Percentiles rank a stretch among this genome's conserved stretches.
Evolutionary conservation across 2,329 filamentous ascomycete species (phyloP).

Genomic region (Raffaelea deltoideospora): DNA sequence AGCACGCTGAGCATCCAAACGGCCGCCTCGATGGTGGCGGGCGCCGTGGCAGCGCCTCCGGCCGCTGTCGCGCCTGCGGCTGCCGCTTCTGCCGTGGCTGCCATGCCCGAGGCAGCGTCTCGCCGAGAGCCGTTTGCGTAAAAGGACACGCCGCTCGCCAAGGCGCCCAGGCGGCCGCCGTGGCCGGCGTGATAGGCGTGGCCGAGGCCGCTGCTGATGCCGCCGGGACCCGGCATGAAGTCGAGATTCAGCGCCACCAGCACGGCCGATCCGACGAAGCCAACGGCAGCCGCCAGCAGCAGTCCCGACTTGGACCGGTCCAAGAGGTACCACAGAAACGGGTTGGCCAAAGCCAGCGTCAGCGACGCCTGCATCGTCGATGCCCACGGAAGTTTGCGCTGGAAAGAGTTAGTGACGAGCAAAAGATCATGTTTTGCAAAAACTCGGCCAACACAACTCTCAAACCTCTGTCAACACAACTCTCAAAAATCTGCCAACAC

Average conservation of each 20-base stretch:
- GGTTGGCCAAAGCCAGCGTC: slow-evolving; percentile 80
- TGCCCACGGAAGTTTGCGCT: slow-evolving; percentile 85
- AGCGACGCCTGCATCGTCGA: slow-evolving; percentile 87
- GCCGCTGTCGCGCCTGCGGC: slow-evolving; percentile 4
- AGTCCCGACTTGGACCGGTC: slow-evolving; percentile 81
- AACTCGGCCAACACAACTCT: too few species aligned
- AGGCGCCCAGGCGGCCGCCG: too few species aligned
- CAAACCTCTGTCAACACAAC: too few species aligned
- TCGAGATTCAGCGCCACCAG: slow-evolving; percentile 64
- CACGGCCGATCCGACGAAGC: slow-evolving; percentile 56
- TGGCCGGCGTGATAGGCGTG: slow-evolving; percentile 4
- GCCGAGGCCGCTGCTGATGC: slow-evolving; percentile 10
- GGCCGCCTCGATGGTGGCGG: slow-evolving; percentile 51
- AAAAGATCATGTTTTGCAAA: too few species aligned
- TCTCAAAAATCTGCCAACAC: too few species aligned
- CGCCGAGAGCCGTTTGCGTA: too few species aligned
- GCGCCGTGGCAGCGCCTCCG: slow-evolving; percentile 12
- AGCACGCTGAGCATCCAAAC: slow-evolving; percentile 89
- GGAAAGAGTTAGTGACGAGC: too few species aligned
- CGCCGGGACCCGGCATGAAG: slow-evolving; percentile 55
- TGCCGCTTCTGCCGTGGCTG: slow-evolving; percentile 1
- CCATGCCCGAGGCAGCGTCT: too few species aligned
- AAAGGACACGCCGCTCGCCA: too few species aligned
- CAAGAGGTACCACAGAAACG: slow-evolving; percentile 89
- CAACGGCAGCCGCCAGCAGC: slow-evolving; percentile 59